These are phyloP conservation scores for Neurospora sp. DNA, from an alignment of 495 filamentous ascomycete species.

Conservation along the genomic window DNA sequence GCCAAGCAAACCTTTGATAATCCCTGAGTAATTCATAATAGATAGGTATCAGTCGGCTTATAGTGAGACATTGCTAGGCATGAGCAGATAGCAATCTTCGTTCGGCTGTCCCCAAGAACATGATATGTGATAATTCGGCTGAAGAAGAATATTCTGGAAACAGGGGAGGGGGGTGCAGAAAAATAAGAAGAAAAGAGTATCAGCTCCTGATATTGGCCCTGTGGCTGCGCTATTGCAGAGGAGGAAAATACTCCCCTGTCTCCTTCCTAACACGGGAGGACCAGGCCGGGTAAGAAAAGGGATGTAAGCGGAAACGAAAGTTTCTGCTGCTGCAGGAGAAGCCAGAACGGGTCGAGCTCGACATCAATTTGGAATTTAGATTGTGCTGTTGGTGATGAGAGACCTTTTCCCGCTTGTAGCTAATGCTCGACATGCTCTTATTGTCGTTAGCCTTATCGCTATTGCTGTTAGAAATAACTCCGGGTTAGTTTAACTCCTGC, in stretches of 20 bases:
- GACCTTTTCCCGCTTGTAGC: neutral
- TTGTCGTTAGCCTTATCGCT: neutral
- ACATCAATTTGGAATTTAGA: neutral
- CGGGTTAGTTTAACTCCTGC: neutral
- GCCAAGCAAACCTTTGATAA: neutral
- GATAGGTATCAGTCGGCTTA: neutral
- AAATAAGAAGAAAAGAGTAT: neutral
- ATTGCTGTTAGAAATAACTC: neutral
- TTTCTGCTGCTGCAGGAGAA: neutral
- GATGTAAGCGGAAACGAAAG: neutral
- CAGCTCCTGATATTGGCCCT: neutral
- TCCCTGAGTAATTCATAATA: neutral
- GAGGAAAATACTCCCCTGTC: neutral
- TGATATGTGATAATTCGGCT: neutral
- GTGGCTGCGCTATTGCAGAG: neutral
- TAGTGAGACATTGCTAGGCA: neutral
- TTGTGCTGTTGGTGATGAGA: neutral
- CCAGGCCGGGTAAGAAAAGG: neutral
- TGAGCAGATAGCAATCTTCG: neutral
- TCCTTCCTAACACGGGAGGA: neutral
- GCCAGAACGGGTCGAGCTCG: neutral
- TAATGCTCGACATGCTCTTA: neutral
- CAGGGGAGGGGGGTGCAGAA: neutral
- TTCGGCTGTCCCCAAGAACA: neutral
- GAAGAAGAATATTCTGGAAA: neutral